Conservation (phyloP, 148 eudicot species). For the Cornus controversa region DNA sequence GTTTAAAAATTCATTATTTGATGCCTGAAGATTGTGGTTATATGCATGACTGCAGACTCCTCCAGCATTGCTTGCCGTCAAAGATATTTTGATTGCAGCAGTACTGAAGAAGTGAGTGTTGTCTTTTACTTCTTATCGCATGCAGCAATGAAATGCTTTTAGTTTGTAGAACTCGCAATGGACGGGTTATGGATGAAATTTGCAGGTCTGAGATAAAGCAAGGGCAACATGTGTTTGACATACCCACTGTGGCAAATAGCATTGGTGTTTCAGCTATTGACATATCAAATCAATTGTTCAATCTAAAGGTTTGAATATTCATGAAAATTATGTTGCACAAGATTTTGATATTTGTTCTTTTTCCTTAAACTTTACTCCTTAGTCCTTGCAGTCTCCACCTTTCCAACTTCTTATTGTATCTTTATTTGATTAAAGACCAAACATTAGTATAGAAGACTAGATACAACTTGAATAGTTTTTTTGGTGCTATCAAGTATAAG, state of each 20-base stretch:
- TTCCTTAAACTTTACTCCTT: neutral
- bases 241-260: constrained; percentile 74
- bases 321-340: neutral
- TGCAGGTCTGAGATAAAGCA: constrained; percentile 83
- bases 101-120: constrained; percentile 70
- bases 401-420: neutral
- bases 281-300: constrained; percentile 54
- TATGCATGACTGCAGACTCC: constrained; percentile 61
- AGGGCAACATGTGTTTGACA: constrained; percentile 77
- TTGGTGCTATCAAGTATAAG: neutral
- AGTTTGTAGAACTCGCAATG: neutral
- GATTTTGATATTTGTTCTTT: neutral
- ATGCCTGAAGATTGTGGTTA: constrained; percentile 11
- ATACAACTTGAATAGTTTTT: neutral
- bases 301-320: constrained; percentile 59
- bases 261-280: constrained; percentile 50
- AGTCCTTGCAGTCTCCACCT: neutral
- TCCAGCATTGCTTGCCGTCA: constrained; percentile 65
- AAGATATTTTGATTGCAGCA: constrained; percentile 61
- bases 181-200: constrained; percentile 12
- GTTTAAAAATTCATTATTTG: neutral
- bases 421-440: neutral
- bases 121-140: constrained; percentile 4
- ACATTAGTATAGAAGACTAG: neutral
- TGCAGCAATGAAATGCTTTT: neutral